Evolutionary conservation across 768 basidiomycete species (phyloP).

Genomic region (Pleurotus salmoneostramineus): DNA sequence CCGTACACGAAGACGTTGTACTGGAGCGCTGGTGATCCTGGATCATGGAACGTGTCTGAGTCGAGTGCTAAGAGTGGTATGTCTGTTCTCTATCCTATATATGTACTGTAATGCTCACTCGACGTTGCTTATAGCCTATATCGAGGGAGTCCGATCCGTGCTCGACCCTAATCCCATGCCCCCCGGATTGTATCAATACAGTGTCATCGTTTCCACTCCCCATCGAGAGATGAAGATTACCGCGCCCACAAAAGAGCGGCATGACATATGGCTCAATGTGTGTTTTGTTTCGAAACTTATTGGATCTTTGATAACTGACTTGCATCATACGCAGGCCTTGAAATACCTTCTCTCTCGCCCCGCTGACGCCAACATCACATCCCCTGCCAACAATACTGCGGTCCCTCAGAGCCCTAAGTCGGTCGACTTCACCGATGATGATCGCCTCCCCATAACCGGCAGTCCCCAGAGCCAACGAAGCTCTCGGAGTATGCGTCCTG

Average conservation of each 20-base stretch:
- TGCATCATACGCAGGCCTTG: constrained; percentile 58
- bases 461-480: constrained; percentile 79
- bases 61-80: constrained; percentile 95
- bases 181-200: constrained; percentile 89
- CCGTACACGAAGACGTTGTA: constrained; percentile 98
- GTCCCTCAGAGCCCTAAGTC: constrained; percentile 49
- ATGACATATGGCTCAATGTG: constrained; percentile 96
- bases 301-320: constrained; percentile 12
- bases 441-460: constrained; percentile 40
- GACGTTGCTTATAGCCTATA: constrained; percentile 61
- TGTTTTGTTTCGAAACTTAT: constrained; percentile 20
- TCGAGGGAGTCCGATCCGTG: constrained; percentile 89
- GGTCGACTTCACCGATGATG: constrained; percentile 46
- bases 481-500: constrained; percentile 51
- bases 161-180: constrained; percentile 96
- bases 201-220: constrained; percentile 88
- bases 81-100: constrained; percentile 27
- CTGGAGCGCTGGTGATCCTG: constrained; percentile 95
- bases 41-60: constrained; percentile 81
- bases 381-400: constrained; percentile 31
- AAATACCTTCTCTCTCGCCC: constrained; percentile 87
- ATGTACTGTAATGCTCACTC: constrained; percentile 10
- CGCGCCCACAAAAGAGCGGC: constrained; percentile 91
- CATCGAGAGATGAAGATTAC: constrained; percentile 98
- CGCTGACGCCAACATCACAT: constrained; percentile 28